A percentile compares a stretch with the other conserved stretches of the same genome.
Evolutionary conservation across 345 rosid genomes (phyloP).

Genomic region (Kernera saxatilis): DNA sequence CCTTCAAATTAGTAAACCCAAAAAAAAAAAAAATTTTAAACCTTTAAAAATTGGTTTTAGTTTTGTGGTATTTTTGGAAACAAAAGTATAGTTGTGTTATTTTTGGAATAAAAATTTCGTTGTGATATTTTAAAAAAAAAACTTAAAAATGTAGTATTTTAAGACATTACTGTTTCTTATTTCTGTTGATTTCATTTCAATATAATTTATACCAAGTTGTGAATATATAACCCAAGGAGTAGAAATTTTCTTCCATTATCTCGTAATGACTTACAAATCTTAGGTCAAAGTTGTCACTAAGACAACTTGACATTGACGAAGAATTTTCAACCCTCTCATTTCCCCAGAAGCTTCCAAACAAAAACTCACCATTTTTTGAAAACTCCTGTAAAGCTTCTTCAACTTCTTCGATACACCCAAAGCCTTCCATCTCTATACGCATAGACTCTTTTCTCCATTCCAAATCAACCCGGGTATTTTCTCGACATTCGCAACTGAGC

Average conservation of each 20-base stretch:
- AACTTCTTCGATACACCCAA: constrained; percentile 49
- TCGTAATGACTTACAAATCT: constrained; percentile 37
- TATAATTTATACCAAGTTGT: not conserved
- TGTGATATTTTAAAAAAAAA: too few relatives aligned
- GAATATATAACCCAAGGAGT: constrained; percentile 21
- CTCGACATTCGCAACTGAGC: constrained; percentile 1
- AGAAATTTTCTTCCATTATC: constrained; percentile 36
- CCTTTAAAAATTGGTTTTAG: too few relatives aligned
- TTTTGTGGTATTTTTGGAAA: too few relatives aligned
- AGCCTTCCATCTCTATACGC: constrained; percentile 30
- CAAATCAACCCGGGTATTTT: not conserved
- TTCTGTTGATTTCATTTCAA: not conserved
- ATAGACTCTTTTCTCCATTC: constrained; percentile 21
- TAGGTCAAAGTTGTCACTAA: constrained; percentile 27
- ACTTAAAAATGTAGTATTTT: too few relatives aligned
- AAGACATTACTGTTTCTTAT: too few relatives aligned
- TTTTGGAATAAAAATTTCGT: too few relatives aligned
- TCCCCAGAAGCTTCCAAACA: constrained; percentile 93
- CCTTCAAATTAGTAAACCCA: too few relatives aligned
- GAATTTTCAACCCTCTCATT: constrained; percentile 27
- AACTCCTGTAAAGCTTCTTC: constrained; percentile 53
- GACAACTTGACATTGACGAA: constrained; percentile 23
- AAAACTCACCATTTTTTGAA: constrained; percentile 60
- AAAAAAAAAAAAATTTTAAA: too few relatives aligned
- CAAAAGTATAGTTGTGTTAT: too few relatives aligned